Conservation (phyloP, 768 basidiomycete genomes). For the Leccinellum albellum region DNA sequence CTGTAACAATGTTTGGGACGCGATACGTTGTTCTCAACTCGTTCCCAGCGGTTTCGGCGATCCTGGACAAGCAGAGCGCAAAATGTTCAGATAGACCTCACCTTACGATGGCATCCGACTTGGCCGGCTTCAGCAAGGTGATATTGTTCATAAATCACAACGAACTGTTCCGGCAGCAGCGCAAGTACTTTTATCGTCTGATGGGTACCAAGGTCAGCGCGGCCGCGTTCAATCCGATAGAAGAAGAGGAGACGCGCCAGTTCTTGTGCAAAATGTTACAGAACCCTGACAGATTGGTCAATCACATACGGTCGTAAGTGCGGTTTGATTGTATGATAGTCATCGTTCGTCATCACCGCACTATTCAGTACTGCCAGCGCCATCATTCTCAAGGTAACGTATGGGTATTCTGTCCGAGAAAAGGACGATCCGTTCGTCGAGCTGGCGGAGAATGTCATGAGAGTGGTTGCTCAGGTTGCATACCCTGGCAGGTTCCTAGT, state of each 20-base stretch:
- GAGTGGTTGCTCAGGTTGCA: constrained; percentile 5
- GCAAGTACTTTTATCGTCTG: constrained; percentile 9
- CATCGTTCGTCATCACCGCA: background rate
- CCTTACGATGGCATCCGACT: constrained; percentile 16
- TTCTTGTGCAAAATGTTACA: constrained; percentile 19
- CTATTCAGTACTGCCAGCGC: constrained; percentile 12
- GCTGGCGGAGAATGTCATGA: constrained; percentile 24
- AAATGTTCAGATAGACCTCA: constrained; percentile 41
- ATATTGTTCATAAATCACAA: constrained; percentile 6
- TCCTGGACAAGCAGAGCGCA: constrained; percentile 52
- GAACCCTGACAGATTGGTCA: constrained; percentile 11
- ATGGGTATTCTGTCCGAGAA: constrained; percentile 38
- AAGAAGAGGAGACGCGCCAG: constrained; percentile 15
- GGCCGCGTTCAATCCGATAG: constrained; percentile 10
- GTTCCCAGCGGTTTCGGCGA: constrained; percentile 39
- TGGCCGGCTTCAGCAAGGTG: constrained; percentile 13
- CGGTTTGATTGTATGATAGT: background rate
- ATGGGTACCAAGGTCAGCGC: constrained; percentile 12
- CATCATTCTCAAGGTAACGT: constrained; percentile 37
- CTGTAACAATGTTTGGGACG: constrained; percentile 37
- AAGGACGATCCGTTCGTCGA: constrained; percentile 35
- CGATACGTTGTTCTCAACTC: constrained; percentile 50
- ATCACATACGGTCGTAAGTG: constrained; percentile 23
- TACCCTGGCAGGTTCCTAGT: constrained; percentile 19
- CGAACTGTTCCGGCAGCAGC: constrained; percentile 10